Evolutionary conservation across 2,329 filamentous ascomycete genomes (phyloP).

Genomic region (Aspergillus sp.): DNA sequence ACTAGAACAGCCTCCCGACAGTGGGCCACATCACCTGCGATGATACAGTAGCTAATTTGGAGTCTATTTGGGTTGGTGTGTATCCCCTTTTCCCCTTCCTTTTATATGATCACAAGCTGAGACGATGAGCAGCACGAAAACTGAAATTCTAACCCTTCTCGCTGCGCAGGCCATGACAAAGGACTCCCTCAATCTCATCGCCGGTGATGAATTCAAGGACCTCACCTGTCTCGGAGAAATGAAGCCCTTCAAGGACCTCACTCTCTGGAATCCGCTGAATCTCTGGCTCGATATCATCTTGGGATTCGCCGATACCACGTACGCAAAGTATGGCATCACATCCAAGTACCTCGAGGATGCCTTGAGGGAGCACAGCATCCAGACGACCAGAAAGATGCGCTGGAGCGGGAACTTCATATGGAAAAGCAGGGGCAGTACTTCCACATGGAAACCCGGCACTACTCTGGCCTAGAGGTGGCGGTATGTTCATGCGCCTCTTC

Average conservation of each 20-base stretch:
- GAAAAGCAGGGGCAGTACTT: constrained; percentile 30
- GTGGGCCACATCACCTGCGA: constrained; percentile 43
- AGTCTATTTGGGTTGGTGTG: constrained; percentile 38
- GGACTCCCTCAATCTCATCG: constrained; percentile 20
- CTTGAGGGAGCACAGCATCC: constrained; percentile 5
- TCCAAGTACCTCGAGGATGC: background rate
- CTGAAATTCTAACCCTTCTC: constrained; percentile 44
- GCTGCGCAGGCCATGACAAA: constrained; percentile 26
- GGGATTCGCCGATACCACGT: constrained; percentile 28
- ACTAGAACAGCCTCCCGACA: constrained; percentile 10
- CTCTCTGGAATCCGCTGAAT: constrained; percentile 43
- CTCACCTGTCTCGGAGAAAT: constrained; percentile 22
- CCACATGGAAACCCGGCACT: constrained; percentile 40
- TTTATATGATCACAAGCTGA: background rate
- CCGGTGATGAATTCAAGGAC: constrained; percentile 24
- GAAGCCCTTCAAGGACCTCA: constrained; percentile 24
- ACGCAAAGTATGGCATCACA: constrained; percentile 1
- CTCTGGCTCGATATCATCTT: constrained; percentile 35
- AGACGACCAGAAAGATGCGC: constrained; percentile 4
- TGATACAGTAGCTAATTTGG: constrained; percentile 44
- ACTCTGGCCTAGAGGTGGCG: constrained; percentile 47
- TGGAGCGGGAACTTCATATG: constrained; percentile 19
- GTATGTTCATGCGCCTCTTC: constrained; percentile 17
- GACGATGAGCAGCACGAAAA: constrained; percentile 33
- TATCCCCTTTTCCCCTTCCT: background rate